These are phyloP conservation scores for Bidens hawaiensis DNA, from an alignment of 140 eudicot genomes.

Conservation along the genomic window DNA sequence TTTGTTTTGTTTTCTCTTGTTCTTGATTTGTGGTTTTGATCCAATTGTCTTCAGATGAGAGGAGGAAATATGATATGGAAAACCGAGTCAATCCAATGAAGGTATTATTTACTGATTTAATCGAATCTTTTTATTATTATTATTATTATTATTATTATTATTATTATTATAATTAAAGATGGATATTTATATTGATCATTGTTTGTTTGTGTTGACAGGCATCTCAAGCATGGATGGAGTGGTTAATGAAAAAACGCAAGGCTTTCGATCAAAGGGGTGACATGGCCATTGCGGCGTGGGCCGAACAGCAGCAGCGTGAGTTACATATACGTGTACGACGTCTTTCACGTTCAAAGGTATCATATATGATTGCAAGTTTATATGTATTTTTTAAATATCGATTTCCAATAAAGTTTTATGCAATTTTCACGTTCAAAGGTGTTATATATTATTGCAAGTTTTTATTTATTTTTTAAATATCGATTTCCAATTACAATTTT, in stretches of 20 bases:
- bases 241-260: slow-evolving; percentile 84
- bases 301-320: slow-evolving; percentile 95
- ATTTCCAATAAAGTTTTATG: too few relatives aligned
- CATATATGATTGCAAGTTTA: background rate
- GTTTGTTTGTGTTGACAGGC: slow-evolving; percentile 47
- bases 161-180: too few relatives aligned
- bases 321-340: slow-evolving; percentile 78
- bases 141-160: too few relatives aligned
- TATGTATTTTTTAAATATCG: background rate
- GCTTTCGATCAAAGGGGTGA: slow-evolving; percentile 98
- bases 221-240: slow-evolving; percentile 98
- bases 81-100: slow-evolving; percentile 91
- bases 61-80: slow-evolving; percentile 79
- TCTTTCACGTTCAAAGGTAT: slow-evolving; percentile 96
- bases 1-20: too few relatives aligned
- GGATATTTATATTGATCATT: too few relatives aligned
- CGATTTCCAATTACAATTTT: too few relatives aligned
- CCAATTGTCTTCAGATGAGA: too few relatives aligned
- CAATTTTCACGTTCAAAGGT: slow-evolving; percentile 99
- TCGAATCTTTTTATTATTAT: too few relatives aligned
- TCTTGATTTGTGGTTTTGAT: too few relatives aligned
- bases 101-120: slow-evolving; percentile 49
- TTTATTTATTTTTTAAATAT: background rate
- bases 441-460: background rate
- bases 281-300: slow-evolving; percentile 99